Evolutionary conservation across 305 asterid genomes (phyloP), one percentile per base, ranked within the genome.

Genomic region (Fraxinus sp.): DNA sequence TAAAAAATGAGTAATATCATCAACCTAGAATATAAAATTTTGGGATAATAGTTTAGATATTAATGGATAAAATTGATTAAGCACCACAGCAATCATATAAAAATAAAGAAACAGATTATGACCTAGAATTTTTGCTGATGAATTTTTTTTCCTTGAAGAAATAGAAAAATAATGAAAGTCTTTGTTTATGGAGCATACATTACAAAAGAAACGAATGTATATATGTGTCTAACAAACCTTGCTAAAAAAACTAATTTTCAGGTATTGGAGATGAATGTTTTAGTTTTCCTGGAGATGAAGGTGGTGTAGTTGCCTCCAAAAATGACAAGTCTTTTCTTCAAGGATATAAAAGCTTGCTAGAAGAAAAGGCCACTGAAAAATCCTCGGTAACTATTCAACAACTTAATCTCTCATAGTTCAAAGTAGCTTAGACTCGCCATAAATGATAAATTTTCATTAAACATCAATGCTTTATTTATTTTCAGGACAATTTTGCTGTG

Each of bases 401-500:
- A 14, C 10, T 24, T 0, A 28, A 28, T 7, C n/a, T 55, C 3
- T 6, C 3, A 35, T 35, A 6, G 5, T 35, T 35, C 7, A 35
- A 4, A 35, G 7, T 35, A 5, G 39, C 35, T 32, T 32, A 32
- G 35, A 32, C 5, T 32, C 3, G 7, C 39, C 7, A 35, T 35
- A 6, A 35, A 35, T 0, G 7, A 35, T 6, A 32, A 32, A 32
- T 32, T 3, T 32, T 35, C 39, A 4, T 35, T 4, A 35, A 7
- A 35, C 3, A 6, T 35, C 7, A 6, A n/a, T 26, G 16, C 0
- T 20, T 16, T 0, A 49, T 3, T 1, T 8, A 8, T 28, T 78
- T 62, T 73, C 74, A 95, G 98, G 98, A 93, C 77, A 95, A 92
- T 78, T 87, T 87, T 79, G 98, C 98, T 0, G 86, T 93, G 95